These are phyloP conservation scores for Candida endomychidarum DNA, from an alignment of 805 yeast species.

Conservation along the genomic window DNA sequence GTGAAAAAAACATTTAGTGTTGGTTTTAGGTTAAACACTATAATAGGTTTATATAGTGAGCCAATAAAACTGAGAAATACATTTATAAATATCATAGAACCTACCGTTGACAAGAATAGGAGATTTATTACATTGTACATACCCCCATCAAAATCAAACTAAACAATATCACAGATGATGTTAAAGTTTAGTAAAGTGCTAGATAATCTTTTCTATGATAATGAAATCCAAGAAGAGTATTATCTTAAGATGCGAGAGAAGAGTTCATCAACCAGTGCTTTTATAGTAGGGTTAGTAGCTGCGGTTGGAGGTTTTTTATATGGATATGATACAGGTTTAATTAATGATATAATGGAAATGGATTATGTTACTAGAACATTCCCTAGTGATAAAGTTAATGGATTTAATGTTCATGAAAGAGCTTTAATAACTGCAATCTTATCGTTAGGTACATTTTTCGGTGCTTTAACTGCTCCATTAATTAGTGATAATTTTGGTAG, in stretches of 20 bases:
- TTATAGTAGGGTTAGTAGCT: slow-evolving; percentile 74
- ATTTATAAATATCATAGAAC: too few species aligned
- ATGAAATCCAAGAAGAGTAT: slow-evolving; percentile 36
- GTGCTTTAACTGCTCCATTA: slow-evolving; percentile 61
- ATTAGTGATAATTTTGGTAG: slow-evolving; percentile 75
- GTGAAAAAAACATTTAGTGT: too few species aligned
- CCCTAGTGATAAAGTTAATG: slow-evolving; percentile 42
- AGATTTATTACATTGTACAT: too few species aligned
- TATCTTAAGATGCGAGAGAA: slow-evolving; percentile 40
- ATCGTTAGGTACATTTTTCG: slow-evolving; percentile 77
- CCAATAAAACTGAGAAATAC: too few species aligned
- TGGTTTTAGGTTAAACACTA: too few species aligned
- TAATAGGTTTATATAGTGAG: too few species aligned
- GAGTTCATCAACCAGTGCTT: slow-evolving; percentile 61
- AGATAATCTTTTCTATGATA: slow-evolving; percentile 32
- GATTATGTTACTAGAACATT: slow-evolving; percentile 56
- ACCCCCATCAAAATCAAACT: too few species aligned
- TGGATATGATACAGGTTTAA: slow-evolving; percentile 88
- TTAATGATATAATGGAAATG: slow-evolving; percentile 80
- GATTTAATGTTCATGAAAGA: slow-evolving; percentile 60
- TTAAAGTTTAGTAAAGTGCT: slow-evolving; percentile 7
- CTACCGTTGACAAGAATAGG: too few species aligned
- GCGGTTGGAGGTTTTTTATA: slow-evolving; percentile 90
- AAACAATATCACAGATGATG: too few species aligned
- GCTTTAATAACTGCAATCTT: slow-evolving; percentile 77